A percentile compares a stretch with the other conserved stretches of the same genome.
These are phyloP conservation scores for Knoxdaviesia proteae DNA, from an alignment of 2,329 filamentous ascomycete genomes.

Conservation along the genomic window DNA sequence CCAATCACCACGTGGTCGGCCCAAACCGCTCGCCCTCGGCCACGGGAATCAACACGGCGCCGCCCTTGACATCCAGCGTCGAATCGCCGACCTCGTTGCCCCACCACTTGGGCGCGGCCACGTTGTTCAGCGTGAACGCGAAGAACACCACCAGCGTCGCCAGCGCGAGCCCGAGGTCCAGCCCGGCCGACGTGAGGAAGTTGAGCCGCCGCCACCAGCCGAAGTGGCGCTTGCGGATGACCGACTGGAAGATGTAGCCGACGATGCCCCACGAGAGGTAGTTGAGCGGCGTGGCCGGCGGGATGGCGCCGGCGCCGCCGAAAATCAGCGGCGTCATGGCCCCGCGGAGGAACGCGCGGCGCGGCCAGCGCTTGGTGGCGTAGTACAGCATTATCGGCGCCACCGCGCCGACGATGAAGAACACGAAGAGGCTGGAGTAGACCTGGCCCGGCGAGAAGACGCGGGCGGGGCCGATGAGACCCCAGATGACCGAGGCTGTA, in stretches of 20 bases:
- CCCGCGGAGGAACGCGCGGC: slow-evolving; percentile 22
- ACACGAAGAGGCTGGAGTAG: slow-evolving; percentile 37
- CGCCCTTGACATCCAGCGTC: slow-evolving; percentile 40
- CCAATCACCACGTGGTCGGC: slow-evolving; percentile 27
- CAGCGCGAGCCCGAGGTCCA: slow-evolving; percentile 49
- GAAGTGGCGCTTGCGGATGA: slow-evolving; percentile 40
- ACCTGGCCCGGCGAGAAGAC: slow-evolving; percentile 43
- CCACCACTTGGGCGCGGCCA: slow-evolving; percentile 48
- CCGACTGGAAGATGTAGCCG: slow-evolving; percentile 49
- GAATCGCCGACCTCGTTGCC: slow-evolving; percentile 36
- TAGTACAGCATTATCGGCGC: slow-evolving; percentile 30
- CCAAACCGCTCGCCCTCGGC: slow-evolving; percentile 38
- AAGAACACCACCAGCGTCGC: slow-evolving; percentile 51
- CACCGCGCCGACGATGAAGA: slow-evolving; percentile 35
- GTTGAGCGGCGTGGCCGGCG: slow-evolving; percentile 50
- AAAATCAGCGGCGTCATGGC: slow-evolving; percentile 44
- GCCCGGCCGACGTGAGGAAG: slow-evolving; percentile 47
- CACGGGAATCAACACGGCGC: slow-evolving; percentile 34
- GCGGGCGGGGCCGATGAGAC: slow-evolving; percentile 39
- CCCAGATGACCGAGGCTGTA: slow-evolving; percentile 44
- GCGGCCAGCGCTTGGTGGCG: slow-evolving; percentile 26
- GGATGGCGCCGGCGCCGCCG: slow-evolving; percentile 35
- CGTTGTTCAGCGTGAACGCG: slow-evolving; percentile 40
- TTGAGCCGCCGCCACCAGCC: slow-evolving; percentile 58
- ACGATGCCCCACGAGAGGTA: slow-evolving; percentile 56